Evolutionary conservation across 768 basidiomycete genomes (phyloP), one percentile per base, ranked within the genome.

Genomic region (Boletus rex-veris): DNA sequence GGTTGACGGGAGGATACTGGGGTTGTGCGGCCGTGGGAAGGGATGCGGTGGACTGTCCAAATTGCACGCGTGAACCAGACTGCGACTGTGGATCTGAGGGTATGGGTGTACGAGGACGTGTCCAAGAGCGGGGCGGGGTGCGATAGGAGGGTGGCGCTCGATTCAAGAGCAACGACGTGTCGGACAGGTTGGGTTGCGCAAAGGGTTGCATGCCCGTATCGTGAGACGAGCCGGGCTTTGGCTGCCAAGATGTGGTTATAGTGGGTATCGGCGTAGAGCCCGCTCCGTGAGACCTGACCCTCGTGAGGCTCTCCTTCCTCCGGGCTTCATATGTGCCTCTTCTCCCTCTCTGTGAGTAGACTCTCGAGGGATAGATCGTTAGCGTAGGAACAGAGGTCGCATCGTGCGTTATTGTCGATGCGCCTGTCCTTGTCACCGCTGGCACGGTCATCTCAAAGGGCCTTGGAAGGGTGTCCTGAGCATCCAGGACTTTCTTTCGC

Each of bases 381-480:
- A 54, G 33, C 12, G 52, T 38, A 5, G 59, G 50, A 2, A 18
- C 4, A 19, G 54, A 44, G 14, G 49, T 35, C 10, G 4, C 4
- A 33, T 21, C 14, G 16, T 14, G 42, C 35, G 21, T 50, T 9
- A 24, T 24, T 30, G 35, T 43, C 35, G 38, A 47, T 6, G 48
- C 18, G n/a, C 10, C 30, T 11, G 46, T 39, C 31, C 16, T 12
- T 28, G 33, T 57, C n/a, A 49, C 36, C 18, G 59, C 57, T 4
- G 62, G 64, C 18, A 57, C 51, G 2, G 16, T 33, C 16, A 52
- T 12, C 14, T 58, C 57, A 41, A 61, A 69, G 4, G 67, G 67
- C 37, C 68, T 64, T 9, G 68, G 66, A 30, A 55, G 56, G 19
- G 62, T 60, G 26, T 69, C 67, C 40, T 69, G 67, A 3, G 58